Conservation (phyloP, 73 alveolate genomes). For the Paramecium primaurelia region DNA sequence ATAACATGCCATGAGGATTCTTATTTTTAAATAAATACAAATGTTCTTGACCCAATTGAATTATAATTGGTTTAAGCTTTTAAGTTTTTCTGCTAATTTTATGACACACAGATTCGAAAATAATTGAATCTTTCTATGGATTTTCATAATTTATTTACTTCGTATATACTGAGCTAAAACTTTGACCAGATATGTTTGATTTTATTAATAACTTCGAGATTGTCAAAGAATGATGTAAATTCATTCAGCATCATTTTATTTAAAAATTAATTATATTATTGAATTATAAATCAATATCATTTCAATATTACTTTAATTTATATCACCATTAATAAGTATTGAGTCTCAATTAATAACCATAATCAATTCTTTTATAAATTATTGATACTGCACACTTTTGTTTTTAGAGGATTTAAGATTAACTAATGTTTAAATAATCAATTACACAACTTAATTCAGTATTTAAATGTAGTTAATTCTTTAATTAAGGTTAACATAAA, state of each 20-base stretch:
- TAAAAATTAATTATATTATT: neutral
- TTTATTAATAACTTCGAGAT: neutral
- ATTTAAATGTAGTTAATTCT: neutral
- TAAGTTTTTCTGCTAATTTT: slow-evolving; percentile 2
- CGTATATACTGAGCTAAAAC: neutral
- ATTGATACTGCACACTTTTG: neutral
- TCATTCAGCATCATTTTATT: neutral
- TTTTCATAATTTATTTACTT: neutral
- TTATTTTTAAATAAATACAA: slow-evolving; percentile 20
- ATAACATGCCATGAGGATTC: slow-evolving; percentile 22
- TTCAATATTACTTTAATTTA: neutral
- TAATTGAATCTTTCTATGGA: neutral
- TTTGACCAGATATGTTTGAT: neutral
- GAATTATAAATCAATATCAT: neutral
- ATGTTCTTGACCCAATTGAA: neutral
- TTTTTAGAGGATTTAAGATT: neutral
- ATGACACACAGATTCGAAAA: neutral
- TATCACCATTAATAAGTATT: neutral
- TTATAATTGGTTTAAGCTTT: neutral
- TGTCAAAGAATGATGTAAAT: slow-evolving; percentile 30
- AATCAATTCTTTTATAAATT: neutral
- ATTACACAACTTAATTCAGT: neutral
- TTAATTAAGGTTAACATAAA: neutral
- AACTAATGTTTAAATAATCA: neutral
- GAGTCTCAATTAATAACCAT: neutral